Evolutionary conservation across 139 green algal species (phyloP).

Genomic region (Edaphochlamys debaryana): DNA sequence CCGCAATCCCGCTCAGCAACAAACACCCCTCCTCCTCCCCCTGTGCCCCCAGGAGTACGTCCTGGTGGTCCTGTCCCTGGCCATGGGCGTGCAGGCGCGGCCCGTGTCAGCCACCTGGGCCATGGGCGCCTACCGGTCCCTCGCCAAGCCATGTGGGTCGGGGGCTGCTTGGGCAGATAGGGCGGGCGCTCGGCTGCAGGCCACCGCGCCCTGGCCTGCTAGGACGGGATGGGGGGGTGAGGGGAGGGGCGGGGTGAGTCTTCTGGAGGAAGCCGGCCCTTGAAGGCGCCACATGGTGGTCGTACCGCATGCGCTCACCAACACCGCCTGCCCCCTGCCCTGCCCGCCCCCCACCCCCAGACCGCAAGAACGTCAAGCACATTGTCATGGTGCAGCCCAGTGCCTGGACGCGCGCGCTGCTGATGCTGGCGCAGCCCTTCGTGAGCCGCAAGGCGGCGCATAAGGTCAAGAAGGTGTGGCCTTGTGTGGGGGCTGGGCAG

Average conservation of each 20-base stretch:
- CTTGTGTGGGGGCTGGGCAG: too few relatives aligned
- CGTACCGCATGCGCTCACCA: too few relatives aligned
- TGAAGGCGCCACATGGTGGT: too few relatives aligned
- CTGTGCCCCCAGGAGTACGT: slow-evolving; percentile 48
- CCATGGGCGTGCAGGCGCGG: slow-evolving; percentile 19
- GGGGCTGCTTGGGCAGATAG: too few relatives aligned
- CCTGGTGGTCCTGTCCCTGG: slow-evolving; percentile 47
- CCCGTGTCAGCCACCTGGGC: slow-evolving; percentile 64
- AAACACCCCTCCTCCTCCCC: too few relatives aligned
- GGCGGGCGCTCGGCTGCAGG: too few relatives aligned
- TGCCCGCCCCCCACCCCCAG: not conserved
- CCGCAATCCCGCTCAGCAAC: too few relatives aligned
- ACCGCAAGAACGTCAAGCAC: slow-evolving; percentile 85
- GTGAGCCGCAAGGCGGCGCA: slow-evolving; percentile 70
- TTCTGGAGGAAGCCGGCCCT: too few relatives aligned
- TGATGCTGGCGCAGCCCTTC: slow-evolving; percentile 75
- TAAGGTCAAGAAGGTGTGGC: slow-evolving; percentile 78
- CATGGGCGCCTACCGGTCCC: slow-evolving; percentile 69
- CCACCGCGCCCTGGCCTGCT: too few relatives aligned
- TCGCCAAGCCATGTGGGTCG: slow-evolving; percentile 48
- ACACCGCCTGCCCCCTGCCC: too few relatives aligned
- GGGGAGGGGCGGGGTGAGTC: too few relatives aligned
- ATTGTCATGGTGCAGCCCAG: slow-evolving; percentile 80
- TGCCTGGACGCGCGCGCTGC: slow-evolving; percentile 60
- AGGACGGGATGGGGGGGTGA: too few relatives aligned